phyloP scores from a whole-genome alignment of 1,139 yeast genomes.

The Yamadazyma triangularis region DNA sequence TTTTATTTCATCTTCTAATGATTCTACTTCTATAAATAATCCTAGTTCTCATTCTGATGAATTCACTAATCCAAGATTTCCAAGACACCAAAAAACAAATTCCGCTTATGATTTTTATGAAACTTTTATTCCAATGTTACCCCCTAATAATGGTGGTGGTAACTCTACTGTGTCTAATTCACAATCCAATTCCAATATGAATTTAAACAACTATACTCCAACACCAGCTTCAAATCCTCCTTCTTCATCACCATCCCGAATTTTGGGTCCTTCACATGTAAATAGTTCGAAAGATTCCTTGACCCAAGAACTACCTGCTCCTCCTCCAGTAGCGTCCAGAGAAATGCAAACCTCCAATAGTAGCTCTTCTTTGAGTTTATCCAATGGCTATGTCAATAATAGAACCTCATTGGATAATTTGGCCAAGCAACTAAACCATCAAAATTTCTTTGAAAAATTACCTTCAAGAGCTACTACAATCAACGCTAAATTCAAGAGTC shows the following conservation, averaged over 20 bases:
- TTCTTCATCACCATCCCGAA: slow-evolving; percentile 6
- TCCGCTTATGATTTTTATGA: slow-evolving; percentile 43
- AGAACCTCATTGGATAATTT: slow-evolving; percentile 30
- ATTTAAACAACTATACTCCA: too few relatives aligned
- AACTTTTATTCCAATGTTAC: slow-evolving; percentile 37
- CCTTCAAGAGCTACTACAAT: slow-evolving; percentile 27
- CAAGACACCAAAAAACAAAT: slow-evolving; percentile 14
- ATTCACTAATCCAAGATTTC: neutral
- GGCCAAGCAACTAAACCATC: slow-evolving; percentile 38
- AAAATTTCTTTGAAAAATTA: slow-evolving; percentile 35
- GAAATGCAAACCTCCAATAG: slow-evolving; percentile 1
- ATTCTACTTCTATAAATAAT: neutral
- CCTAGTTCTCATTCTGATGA: neutral
- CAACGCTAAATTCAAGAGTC: slow-evolving; percentile 10
- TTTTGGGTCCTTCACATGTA: neutral
- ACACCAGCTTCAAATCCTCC: slow-evolving; percentile 2
- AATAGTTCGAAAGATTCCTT: neutral
- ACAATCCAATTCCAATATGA: slow-evolving; percentile 1
- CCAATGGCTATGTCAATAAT: slow-evolving; percentile 3
- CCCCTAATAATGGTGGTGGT: slow-evolving; percentile 5
- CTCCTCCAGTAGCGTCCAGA: slow-evolving; percentile 2
- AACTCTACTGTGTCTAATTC: slow-evolving; percentile 1
- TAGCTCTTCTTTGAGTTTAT: slow-evolving; percentile 3
- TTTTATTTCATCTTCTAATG: slow-evolving; percentile 1
- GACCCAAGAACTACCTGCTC: slow-evolving; percentile 4